Evolutionary conservation across 129 eudicot genomes (phyloP).

Genomic region (Helianthus annuus): DNA sequence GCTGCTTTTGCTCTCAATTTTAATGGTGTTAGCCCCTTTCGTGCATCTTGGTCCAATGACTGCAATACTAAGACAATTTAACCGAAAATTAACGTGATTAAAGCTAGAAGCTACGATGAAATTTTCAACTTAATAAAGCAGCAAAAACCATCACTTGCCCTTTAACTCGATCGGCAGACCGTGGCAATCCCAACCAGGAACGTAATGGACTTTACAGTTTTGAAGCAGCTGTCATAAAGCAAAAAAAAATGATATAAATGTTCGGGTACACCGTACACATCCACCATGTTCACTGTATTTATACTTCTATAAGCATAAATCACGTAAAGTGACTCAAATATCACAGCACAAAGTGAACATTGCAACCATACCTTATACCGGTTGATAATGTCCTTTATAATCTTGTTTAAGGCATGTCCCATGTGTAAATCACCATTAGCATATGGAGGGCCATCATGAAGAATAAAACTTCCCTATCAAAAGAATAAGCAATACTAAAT

Average conservation of each 20-base stretch:
- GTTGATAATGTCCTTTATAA: conserved; percentile 92
- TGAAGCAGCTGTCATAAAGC: conserved; percentile 80
- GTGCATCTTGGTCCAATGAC: conserved; percentile 86
- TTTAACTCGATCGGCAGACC: conserved; percentile 97
- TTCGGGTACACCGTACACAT: conserved; percentile 9
- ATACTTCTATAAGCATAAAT: background rate
- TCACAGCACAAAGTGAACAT: conserved; percentile 4
- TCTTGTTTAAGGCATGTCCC: conserved; percentile 98
- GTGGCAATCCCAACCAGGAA: conserved; percentile 99
- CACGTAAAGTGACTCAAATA: background rate
- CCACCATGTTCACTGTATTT: background rate
- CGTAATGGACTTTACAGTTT: conserved; percentile 69
- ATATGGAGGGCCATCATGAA: conserved; percentile 99
- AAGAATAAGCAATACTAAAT: too few relatives aligned
- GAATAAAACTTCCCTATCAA: conserved; percentile 47
- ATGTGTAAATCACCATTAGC: conserved; percentile 99
- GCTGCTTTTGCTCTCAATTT: conserved; percentile 99
- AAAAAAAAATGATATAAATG: background rate
- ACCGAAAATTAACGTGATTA: conserved; percentile 22
- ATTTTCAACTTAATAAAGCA: conserved; percentile 1
- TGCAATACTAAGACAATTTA: conserved; percentile 71
- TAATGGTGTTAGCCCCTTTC: conserved; percentile 82
- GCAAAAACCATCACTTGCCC: conserved; percentile 53
- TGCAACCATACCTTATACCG: conserved; percentile 71
- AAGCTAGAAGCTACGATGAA: conserved; percentile 19